Base-by-base conservation (phyloP, 345 rosid species). In the Pelargonium nanum region DNA sequence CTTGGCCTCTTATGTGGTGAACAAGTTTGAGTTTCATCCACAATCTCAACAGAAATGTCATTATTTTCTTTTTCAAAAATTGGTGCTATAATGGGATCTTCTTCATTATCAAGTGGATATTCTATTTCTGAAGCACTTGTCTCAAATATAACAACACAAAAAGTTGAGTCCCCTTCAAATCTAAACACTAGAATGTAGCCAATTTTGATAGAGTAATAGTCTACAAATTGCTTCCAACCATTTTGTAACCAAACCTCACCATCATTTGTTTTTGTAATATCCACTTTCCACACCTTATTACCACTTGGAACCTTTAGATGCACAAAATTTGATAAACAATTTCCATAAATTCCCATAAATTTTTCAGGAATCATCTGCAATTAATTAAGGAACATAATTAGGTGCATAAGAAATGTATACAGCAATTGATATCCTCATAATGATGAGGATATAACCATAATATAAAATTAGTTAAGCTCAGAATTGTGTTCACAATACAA, bases 281-380 rank as follows among this genome's bases (percentile, higher is more conserved):
- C 72, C 24, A 71, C 40, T 20, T 45, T 24, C 75, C 75, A 75
- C 5, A 2, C 44, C 2, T 34, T 51, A n/a, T n/a, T n/a, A 19
- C 75, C 75, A 21, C 20, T 45, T 2, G 65, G 63, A 12, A 65
- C 68, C 58, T 34, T 24, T 2, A 70, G 67, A 16, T 7, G 15
- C 4, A 45, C 70, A 0, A 0, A 6, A 22, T 44, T 53, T 17
- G 65, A 19, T 20, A 74, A 51, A 26, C 21, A 25, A 4, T 30
- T 24, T 21, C 74, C 66, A 26, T 56, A 57, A 1, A 59, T 62
- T 19, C 62, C 63, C 55, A 60, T 60, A 59, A 70, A 66, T 22
- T 51, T 67, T 20, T 32, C 56, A 4, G 74, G 78, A 22, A 74
- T 55, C 53, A n/a, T 26, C 78, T 74, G 72, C 48, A 40, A 12